These are phyloP conservation scores for Eucalyptus tenuipes DNA, from an alignment of 345 rosid genomes.

Conservation along the genomic window DNA sequence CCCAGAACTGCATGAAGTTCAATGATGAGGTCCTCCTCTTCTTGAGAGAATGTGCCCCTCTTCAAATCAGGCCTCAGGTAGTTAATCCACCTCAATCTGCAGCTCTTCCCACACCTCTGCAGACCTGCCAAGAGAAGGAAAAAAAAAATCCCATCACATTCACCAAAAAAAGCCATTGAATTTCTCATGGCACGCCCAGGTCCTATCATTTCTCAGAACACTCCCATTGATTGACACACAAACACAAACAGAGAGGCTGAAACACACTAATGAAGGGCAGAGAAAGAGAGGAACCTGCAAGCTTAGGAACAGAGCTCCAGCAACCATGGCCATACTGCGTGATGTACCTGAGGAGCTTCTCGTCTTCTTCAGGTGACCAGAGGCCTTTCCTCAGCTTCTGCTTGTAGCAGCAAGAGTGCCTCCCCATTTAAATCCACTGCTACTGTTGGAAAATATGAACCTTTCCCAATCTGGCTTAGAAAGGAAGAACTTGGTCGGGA, in stretches of 20 bases:
- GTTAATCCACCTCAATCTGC: conserved; percentile 94
- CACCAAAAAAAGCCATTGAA: not conserved
- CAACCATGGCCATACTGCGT: conserved; percentile 93
- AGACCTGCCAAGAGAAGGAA: conserved; percentile 32
- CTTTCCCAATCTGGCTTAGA: not conserved
- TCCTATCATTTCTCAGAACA: not conserved
- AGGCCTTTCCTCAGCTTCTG: conserved; percentile 98
- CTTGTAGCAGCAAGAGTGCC: conserved; percentile 94
- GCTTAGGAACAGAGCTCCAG: conserved; percentile 99
- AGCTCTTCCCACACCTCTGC: conserved; percentile 97
- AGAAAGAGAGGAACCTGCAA: conserved; percentile 44
- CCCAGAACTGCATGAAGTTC: conserved; percentile 93
- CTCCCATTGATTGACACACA: not conserved
- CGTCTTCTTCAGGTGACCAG: conserved; percentile 99
- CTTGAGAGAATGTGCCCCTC: conserved; percentile 88
- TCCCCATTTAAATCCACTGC: conserved; percentile 46
- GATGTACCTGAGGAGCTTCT: conserved; percentile 78
- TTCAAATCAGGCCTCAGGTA: conserved; percentile 96
- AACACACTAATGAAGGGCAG: not conserved
- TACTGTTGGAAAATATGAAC: not conserved
- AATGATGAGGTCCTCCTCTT: conserved; percentile 81
- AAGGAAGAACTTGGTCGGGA: not conserved
- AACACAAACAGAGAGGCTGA: not conserved
- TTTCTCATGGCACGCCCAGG: not conserved
- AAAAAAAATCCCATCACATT: not conserved